Conservation (phyloP, 805 yeast species). For the Candida ovalis region DNA sequence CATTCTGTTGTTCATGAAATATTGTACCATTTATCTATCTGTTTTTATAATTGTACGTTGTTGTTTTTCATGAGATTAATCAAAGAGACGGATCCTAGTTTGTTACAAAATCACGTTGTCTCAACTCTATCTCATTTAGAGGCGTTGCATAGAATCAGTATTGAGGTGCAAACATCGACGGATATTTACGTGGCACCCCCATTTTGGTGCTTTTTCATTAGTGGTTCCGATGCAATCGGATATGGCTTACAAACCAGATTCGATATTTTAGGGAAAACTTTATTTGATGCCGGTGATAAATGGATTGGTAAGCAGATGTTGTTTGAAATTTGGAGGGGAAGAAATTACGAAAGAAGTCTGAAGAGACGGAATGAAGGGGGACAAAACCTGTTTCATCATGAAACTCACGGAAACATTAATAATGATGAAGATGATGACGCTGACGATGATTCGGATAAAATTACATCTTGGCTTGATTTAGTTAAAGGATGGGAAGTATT, state of each 20-base stretch:
- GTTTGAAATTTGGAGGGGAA: conserved; percentile 47
- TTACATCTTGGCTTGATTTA: conserved; percentile 49
- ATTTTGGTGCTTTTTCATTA: conserved; percentile 47
- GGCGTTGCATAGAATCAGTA: conserved; percentile 20
- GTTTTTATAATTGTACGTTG: conserved; percentile 41
- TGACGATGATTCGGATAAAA: conserved; percentile 25
- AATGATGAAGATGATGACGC: conserved; percentile 19
- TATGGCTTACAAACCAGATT: conserved; percentile 29
- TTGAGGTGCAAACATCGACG: conserved; percentile 15
- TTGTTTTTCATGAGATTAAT: conserved; percentile 45
- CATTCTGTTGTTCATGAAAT: conserved; percentile 39
- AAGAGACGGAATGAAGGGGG: neutral
- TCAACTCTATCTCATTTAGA: conserved; percentile 36
- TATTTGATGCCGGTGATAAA: conserved; percentile 35
- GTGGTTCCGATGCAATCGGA: conserved; percentile 39
- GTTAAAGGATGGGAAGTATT: conserved; percentile 50
- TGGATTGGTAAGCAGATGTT: conserved; percentile 56
- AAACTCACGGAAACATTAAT: neutral
- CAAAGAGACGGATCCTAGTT: conserved; percentile 36
- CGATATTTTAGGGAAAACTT: conserved; percentile 32
- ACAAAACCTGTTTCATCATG: neutral
- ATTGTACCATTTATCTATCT: conserved; percentile 34
- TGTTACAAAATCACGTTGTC: conserved; percentile 34
- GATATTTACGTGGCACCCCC: conserved; percentile 34
- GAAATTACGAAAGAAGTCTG: conserved; percentile 20